Conservation (phyloP, 2,329 filamentous ascomycete species). For the Pseudocercospora crystallina region DNA sequence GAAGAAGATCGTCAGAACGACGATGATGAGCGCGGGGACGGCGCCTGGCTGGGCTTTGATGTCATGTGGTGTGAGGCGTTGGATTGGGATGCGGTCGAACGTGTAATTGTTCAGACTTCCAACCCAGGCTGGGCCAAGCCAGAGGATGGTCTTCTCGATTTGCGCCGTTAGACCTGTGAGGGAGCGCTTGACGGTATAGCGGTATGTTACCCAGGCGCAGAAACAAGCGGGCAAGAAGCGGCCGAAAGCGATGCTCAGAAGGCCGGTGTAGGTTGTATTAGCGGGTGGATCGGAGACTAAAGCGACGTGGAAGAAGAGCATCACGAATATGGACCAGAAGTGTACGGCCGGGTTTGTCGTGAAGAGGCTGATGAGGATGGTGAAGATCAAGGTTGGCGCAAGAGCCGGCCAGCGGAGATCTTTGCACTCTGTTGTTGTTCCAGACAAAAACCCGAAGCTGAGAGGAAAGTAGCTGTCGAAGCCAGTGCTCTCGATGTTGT, state of each 20-base stretch:
- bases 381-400: constrained; percentile 77
- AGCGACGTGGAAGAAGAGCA: constrained; percentile 85
- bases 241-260: constrained; percentile 76
- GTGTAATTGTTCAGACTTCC: constrained; percentile 94
- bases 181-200: constrained; percentile 73
- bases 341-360: constrained; percentile 76
- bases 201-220: constrained; percentile 82
- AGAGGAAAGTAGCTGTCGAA: constrained; percentile 91
- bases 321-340: constrained; percentile 79
- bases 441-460: constrained; percentile 72
- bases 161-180: constrained; percentile 74
- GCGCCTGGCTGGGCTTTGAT: constrained; percentile 87
- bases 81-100: constrained; percentile 88
- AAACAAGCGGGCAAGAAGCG: constrained; percentile 86
- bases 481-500: constrained; percentile 72
- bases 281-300: constrained; percentile 84
- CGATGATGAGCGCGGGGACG: constrained; percentile 73
- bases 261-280: constrained; percentile 61
- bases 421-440: constrained; percentile 63
- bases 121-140: constrained; percentile 87
- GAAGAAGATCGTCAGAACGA: constrained; percentile 67
- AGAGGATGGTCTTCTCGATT: constrained; percentile 84
- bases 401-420: constrained; percentile 85
- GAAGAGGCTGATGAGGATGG: constrained; percentile 75
- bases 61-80: constrained; percentile 87